These are phyloP conservation scores for Fragaria iinumae DNA, from an alignment of 306 rosid genomes.

Conservation along the genomic window DNA sequence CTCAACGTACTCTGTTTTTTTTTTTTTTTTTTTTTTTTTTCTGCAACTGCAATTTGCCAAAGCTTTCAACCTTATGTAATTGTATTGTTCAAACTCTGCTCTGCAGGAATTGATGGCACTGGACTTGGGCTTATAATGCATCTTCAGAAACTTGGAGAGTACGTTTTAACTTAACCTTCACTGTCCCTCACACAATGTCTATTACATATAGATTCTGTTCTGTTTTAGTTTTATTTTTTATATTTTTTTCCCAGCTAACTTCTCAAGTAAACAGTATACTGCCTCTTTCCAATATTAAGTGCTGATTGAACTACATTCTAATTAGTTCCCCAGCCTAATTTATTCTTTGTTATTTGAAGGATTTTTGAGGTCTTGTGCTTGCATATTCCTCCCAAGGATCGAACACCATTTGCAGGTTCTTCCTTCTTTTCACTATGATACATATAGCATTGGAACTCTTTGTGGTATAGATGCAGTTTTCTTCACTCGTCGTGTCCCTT, in stretches of 20 bases:
- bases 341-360: slow-evolving; percentile 39
- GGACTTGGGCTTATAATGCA: slow-evolving; percentile 79
- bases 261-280: too few species aligned
- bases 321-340: too few species aligned
- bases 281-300: not conserved
- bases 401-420: slow-evolving; percentile 69
- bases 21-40: too few species aligned
- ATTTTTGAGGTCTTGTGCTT: slow-evolving; percentile 79
- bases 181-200: not conserved
- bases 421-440: slow-evolving; percentile 1
- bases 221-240: too few species aligned
- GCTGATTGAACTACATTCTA: not conserved
- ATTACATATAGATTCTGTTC: too few species aligned
- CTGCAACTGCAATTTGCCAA: too few species aligned
- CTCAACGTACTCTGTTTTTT: not conserved
- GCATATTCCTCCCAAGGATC: slow-evolving; percentile 77
- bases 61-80: too few species aligned
- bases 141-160: slow-evolving; percentile 69
- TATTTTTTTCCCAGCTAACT: too few species aligned
- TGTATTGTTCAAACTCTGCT: too few species aligned
- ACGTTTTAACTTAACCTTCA: slow-evolving; percentile 13
- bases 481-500: too few species aligned
- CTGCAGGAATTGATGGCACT: slow-evolving; percentile 71
- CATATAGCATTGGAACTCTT: not conserved
- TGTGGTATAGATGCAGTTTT: too few species aligned